These are phyloP conservation scores for Auricularia cornea DNA, from an alignment of 768 basidiomycete species.

Conservation along the genomic window DNA sequence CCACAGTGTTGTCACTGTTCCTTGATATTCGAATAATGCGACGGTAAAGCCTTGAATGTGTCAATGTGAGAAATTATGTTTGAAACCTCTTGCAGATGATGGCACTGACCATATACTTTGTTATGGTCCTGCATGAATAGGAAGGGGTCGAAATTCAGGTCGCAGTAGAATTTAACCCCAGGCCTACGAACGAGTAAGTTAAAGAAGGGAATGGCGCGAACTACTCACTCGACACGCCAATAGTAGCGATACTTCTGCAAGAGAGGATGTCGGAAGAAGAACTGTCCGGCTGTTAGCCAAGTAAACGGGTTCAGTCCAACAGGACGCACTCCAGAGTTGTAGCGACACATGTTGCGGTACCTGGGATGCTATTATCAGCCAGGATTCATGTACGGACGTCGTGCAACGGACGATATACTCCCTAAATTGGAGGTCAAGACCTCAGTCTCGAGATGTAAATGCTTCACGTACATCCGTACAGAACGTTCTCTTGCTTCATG, in stretches of 20 bases:
- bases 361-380: constrained; percentile 10
- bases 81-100: not conserved
- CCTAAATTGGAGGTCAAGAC: constrained; percentile 31
- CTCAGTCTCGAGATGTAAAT: constrained; percentile 5
- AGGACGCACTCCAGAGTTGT: constrained; percentile 75
- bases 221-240: constrained; percentile 78
- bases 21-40: constrained; percentile 65
- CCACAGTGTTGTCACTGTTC: constrained; percentile 81
- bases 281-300: constrained; percentile 35
- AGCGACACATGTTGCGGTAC: constrained; percentile 95
- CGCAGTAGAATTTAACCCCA: constrained; percentile 72
- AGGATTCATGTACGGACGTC: not conserved
- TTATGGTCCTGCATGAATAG: constrained; percentile 68
- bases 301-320: no score
- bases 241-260: constrained; percentile 75
- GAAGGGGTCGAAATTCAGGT: constrained; percentile 70
- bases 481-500: constrained; percentile 53
- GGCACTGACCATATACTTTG: constrained; percentile 64
- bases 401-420: constrained; percentile 55
- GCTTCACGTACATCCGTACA: constrained; percentile 36
- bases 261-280: constrained; percentile 77
- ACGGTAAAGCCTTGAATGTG: constrained; percentile 64
- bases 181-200: constrained; percentile 39
- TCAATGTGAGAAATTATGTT: not conserved
- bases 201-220: not conserved